Evolutionary conservation across 2,329 filamentous ascomycete genomes (phyloP).

Genomic region (Magnaporthiopsis incrustans): DNA sequence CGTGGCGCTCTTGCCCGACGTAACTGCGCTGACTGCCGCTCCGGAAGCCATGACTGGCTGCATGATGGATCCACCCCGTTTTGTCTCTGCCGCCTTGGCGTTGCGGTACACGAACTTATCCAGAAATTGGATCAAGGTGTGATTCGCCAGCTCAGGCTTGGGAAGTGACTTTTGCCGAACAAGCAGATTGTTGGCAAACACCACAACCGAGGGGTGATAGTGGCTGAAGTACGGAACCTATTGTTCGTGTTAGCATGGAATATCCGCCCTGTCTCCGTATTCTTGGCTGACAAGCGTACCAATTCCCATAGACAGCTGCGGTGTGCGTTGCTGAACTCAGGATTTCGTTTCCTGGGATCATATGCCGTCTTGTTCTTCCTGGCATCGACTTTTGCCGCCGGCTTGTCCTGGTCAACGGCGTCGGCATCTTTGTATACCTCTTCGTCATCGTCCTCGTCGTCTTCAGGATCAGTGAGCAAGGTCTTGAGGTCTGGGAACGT

Average conservation of each 20-base stretch:
- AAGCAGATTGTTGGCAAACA: conserved; percentile 70
- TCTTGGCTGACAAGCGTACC: conserved; percentile 34
- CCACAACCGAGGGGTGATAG: conserved; percentile 86
- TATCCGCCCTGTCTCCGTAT: background rate
- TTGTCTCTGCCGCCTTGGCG: conserved; percentile 60
- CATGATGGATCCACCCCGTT: conserved; percentile 88
- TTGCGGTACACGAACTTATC: conserved; percentile 99
- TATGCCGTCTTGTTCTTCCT: conserved; percentile 40
- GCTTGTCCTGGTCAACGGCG: conserved; percentile 52
- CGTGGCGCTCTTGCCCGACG: conserved; percentile 39
- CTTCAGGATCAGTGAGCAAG: conserved; percentile 74
- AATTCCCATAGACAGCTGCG: conserved; percentile 90
- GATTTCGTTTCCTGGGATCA: conserved; percentile 84
- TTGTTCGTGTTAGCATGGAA: conserved; percentile 14
- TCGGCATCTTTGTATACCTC: conserved; percentile 41
- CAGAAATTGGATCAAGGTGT: conserved; percentile 89
- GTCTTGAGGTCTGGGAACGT: conserved; percentile 74
- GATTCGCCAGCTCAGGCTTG: conserved; percentile 84
- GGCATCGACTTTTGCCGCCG: conserved; percentile 31
- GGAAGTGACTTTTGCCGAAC: conserved; percentile 62
- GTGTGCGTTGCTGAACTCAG: conserved; percentile 89
- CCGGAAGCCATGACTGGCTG: conserved; percentile 63
- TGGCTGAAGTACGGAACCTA: conserved; percentile 64
- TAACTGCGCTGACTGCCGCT: conserved; percentile 47
- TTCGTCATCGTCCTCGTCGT: conserved; percentile 63